A percentile compares a stretch with the other conserved stretches of the same genome.
phyloP scores from a whole-genome alignment of 176 grass and related monocot species.

The Oryza brachyantha region DNA sequence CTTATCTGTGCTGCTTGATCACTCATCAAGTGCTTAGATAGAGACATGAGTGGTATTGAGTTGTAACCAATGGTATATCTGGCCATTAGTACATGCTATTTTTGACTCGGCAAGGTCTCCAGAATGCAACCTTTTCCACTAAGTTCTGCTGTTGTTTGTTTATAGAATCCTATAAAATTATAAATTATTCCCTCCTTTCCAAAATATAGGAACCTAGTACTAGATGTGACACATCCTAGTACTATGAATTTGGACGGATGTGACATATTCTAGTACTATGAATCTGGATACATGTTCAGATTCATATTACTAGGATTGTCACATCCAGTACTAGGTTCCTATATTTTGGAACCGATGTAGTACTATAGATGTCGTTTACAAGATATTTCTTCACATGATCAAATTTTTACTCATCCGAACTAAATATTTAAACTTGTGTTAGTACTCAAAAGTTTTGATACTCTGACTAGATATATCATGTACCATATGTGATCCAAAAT shows the following conservation, averaged over 20 bases:
- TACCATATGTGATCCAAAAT: neutral
- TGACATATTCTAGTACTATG: too few relatives aligned
- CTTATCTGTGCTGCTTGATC: conserved; percentile 1
- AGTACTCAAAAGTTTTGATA: neutral
- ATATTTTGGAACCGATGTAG: too few relatives aligned
- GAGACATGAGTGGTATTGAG: neutral
- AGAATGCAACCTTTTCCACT: neutral
- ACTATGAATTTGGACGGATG: too few relatives aligned
- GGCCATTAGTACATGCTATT: neutral
- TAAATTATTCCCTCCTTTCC: too few relatives aligned
- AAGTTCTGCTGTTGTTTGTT: neutral
- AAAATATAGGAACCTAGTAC: too few relatives aligned
- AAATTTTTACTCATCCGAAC: neutral
- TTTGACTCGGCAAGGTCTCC: neutral
- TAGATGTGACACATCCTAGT: too few relatives aligned
- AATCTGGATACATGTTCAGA: too few relatives aligned
- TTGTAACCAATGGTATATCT: neutral
- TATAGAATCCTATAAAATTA: neutral
- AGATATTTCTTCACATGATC: neutral
- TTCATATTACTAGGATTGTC: too few relatives aligned
- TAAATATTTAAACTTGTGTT: neutral
- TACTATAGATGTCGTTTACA: neutral
- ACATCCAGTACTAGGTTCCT: too few relatives aligned
- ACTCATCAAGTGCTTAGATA: neutral
- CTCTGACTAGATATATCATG: neutral